These are phyloP conservation scores for Rhodosporidiobolus odoratus DNA, from an alignment of 768 basidiomycete species.

Conservation along the genomic window DNA sequence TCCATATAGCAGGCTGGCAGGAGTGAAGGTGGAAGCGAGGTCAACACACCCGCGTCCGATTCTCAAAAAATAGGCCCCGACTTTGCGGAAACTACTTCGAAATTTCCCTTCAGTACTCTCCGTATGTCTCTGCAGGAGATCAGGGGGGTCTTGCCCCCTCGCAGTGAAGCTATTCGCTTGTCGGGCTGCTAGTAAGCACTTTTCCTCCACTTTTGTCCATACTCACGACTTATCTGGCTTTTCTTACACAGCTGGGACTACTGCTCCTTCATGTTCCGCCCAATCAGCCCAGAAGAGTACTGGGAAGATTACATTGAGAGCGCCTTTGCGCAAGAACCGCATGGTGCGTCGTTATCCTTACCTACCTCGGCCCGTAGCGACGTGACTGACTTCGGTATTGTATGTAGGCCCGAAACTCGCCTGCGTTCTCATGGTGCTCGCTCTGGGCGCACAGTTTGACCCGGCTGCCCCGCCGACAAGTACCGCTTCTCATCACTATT, in stretches of 20 bases:
- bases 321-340: not conserved
- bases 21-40: no score
- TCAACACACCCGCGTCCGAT: no score
- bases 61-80: no score
- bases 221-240: not conserved
- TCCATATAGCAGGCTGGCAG: not conserved
- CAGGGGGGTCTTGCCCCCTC: not conserved
- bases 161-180: not conserved
- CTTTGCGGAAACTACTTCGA: not conserved
- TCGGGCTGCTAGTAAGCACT: not conserved
- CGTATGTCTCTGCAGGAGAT: not conserved
- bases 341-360: not conserved
- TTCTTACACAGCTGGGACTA: not conserved
- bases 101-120: not conserved
- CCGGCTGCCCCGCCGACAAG: not conserved
- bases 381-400: not conserved
- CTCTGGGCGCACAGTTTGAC: not conserved
- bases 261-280: not conserved
- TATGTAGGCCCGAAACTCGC: not conserved
- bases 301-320: not conserved
- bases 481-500: not conserved
- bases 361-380: not conserved
- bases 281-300: not conserved
- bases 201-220: not conserved
- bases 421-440: not conserved